Base-by-base conservation (phyloP, 2,329 filamentous ascomycete species). In the Colletotrichum sidae region DNA sequence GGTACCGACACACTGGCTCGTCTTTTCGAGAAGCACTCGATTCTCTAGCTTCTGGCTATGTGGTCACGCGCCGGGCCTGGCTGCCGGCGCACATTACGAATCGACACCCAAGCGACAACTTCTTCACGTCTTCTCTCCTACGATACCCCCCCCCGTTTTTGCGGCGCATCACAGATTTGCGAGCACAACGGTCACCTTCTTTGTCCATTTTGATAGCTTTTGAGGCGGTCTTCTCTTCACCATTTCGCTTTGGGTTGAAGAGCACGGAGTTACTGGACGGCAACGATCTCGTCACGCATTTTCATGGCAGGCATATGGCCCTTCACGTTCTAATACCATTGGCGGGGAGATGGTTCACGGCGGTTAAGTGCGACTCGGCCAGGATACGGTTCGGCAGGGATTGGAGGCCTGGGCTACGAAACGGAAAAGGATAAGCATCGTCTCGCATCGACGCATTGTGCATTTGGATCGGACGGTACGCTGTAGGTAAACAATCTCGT, bases 1-100 rank as follows among this genome's bases (percentile, higher is more conserved):
- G 85, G 84, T 72, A 85, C 81, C 51, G 78, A 81, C 56, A 80
- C 86, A 2, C 74, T 90, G 51, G 81, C 79, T 71, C 80, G 75
- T 68, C 77, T 90, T 38, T 80, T 90, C 56, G 74, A 79, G 69
- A 84, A 83, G 72, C 77, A 89, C 70, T 74, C 77, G 49, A 81
- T 90, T 60, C 74, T 89, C 68, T 87, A 74, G 78, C 49, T n/a
- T 42, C 35, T 37, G 15, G 5, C 4, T n/a, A 12, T 33, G 35
- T 37, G 34, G 38, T 50, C 8, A 44, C 44, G 12, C 37, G 49
- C 35, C n/a, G 25, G 25, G 25, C 25, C 45, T 11, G 33, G n/a
- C 41, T n/a, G 46, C 25, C 45, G 47, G 52, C 10, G 47, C 39
- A 41, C 46, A 59, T 53, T 10, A 56, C 17, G 13, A 49, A 63